These are phyloP conservation scores for Ambispora gerdemannii DNA, from an alignment of 192 early-diverging fungal genomes.

Conservation along the genomic window DNA sequence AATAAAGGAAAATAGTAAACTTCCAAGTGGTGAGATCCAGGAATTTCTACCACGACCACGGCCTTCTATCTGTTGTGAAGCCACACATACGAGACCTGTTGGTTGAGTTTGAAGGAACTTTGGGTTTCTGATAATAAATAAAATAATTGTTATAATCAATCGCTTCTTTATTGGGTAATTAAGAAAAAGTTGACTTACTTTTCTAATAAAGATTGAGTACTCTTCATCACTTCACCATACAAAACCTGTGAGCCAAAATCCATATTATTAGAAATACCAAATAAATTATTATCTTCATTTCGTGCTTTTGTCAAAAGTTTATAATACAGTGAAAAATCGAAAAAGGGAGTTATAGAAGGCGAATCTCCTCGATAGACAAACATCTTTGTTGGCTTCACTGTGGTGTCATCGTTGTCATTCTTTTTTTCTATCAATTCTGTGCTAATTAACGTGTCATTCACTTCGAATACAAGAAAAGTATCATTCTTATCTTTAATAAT, in stretches of 20 bases:
- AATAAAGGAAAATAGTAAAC: constrained; percentile 82
- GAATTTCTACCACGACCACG: constrained; percentile 89
- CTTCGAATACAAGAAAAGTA: constrained; percentile 30
- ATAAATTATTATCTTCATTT: constrained; percentile 34
- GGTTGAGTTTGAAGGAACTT: constrained; percentile 64
- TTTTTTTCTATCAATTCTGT: neutral
- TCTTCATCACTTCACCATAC: constrained; percentile 73
- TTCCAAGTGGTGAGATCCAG: constrained; percentile 93
- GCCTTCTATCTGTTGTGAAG: constrained; percentile 79
- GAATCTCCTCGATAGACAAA: constrained; percentile 42
- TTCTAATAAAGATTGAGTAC: constrained; percentile 94
- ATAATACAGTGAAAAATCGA: constrained; percentile 54
- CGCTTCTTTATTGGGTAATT: neutral
- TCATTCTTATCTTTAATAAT: constrained; percentile 33
- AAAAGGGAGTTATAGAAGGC: constrained; percentile 59
- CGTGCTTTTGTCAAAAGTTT: constrained; percentile 46
- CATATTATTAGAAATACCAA: constrained; percentile 35
- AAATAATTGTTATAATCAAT: constrained; percentile 4
- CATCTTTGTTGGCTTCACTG: constrained; percentile 44
- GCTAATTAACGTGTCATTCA: neutral
- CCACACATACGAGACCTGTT: constrained; percentile 75
- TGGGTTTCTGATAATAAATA: constrained; percentile 51
- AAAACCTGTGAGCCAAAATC: constrained; percentile 70
- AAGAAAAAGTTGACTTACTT: constrained; percentile 48
- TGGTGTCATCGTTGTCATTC: constrained; percentile 29